These are phyloP conservation scores for Ascoidea rubescens DNA, from an alignment of 805 yeast species.

Conservation along the genomic window DNA sequence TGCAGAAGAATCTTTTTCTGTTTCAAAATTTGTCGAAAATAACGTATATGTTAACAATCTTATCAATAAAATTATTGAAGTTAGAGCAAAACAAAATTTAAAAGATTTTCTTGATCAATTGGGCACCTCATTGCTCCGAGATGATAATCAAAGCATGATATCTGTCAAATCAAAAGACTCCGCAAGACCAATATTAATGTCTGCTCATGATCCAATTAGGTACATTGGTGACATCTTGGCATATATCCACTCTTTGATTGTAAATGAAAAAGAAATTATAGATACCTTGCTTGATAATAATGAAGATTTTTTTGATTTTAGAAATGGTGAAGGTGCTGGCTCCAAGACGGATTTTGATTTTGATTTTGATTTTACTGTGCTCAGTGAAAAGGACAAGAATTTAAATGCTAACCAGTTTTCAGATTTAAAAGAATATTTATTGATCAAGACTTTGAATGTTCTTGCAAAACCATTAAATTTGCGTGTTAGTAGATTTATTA, in stretches of 20 bases:
- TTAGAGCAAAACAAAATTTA: conserved; percentile 48
- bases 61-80: conserved; percentile 46
- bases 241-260: conserved; percentile 71
- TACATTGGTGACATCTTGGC: conserved; percentile 84
- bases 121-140: conserved; percentile 11
- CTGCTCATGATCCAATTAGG: conserved; percentile 69
- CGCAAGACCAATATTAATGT: conserved; percentile 40
- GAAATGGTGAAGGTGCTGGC: conserved; percentile 12
- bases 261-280: conserved; percentile 74
- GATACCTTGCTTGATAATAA: conserved; percentile 41
- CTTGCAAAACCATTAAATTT: conserved; percentile 48
- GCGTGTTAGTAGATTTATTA: conserved; percentile 52
- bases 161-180: not conserved
- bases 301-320: conserved; percentile 12
- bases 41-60: conserved; percentile 38
- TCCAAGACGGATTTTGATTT: conserved; percentile 19
- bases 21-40: conserved; percentile 17
- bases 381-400: conserved; percentile 9
- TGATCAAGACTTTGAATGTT: conserved; percentile 33
- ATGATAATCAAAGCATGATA: not conserved
- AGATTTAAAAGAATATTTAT: conserved; percentile 21
- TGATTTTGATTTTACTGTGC: no score
- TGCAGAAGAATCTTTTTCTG: conserved; percentile 7
- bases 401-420: conserved; percentile 8
- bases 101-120: conserved; percentile 58